A percentile compares a stretch with the other conserved stretches of the same genome.
Evolutionary conservation across 805 yeast species (phyloP).

Genomic region (Zygosaccharomyces pseudorouxii): DNA sequence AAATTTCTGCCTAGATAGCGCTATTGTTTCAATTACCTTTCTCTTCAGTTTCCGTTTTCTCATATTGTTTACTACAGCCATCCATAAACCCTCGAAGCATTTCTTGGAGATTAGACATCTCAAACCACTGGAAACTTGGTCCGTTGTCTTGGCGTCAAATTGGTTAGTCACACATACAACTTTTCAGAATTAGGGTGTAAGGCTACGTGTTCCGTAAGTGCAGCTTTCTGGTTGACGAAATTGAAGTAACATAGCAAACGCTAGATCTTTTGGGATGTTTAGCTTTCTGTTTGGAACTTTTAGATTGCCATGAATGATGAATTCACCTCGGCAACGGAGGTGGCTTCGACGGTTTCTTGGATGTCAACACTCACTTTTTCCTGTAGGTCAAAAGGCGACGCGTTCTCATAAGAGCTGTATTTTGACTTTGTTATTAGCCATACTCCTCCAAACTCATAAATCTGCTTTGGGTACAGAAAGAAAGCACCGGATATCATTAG

Average conservation of each 20-base stretch:
- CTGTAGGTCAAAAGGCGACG: not conserved
- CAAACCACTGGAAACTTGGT: constrained; percentile 56
- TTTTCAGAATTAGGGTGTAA: constrained; percentile 56
- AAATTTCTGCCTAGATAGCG: constrained; percentile 50
- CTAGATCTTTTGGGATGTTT: not conserved
- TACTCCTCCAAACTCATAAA: not conserved
- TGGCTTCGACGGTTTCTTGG: not conserved
- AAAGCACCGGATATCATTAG: too few relatives aligned
- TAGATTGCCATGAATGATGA: not conserved
- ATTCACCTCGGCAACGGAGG: not conserved
- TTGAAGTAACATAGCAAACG: constrained; percentile 11
- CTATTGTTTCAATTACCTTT: constrained; percentile 57
- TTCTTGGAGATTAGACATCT: constrained; percentile 42
- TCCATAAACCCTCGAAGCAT: constrained; percentile 38
- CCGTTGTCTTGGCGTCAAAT: constrained; percentile 18
- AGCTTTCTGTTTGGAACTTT: not conserved
- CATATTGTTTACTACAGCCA: constrained; percentile 53
- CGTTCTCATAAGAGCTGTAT: not conserved
- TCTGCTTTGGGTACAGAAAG: too few relatives aligned
- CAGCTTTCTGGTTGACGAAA: constrained; percentile 41
- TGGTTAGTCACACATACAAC: constrained; percentile 53
- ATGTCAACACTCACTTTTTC: not conserved
- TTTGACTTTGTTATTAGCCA: not conserved
- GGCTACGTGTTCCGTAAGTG: constrained; percentile 42
- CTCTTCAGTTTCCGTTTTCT: constrained; percentile 64